Conservation (phyloP, 805 yeast genomes). For the Torulaspora maleeae region DNA sequence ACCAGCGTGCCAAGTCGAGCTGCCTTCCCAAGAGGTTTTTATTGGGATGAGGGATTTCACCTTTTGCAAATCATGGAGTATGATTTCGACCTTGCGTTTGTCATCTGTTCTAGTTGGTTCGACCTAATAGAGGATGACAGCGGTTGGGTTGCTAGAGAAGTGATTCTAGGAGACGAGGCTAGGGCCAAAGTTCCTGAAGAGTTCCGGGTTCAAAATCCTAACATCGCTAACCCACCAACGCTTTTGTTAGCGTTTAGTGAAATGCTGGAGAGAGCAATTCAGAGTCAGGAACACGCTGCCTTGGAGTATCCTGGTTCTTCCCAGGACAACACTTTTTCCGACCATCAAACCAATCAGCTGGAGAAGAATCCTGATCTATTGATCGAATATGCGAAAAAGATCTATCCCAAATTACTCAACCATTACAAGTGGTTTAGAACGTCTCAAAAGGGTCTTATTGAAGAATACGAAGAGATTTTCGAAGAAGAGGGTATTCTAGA, state of each 20-base stretch:
- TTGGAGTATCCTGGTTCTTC: constrained; percentile 12
- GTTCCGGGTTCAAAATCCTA: constrained; percentile 80
- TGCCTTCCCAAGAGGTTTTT: constrained; percentile 93
- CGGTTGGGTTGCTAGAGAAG: constrained; percentile 97
- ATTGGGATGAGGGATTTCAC: constrained; percentile 99
- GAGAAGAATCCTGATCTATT: constrained; percentile 56
- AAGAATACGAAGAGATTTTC: constrained; percentile 52
- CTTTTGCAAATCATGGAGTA: constrained; percentile 74
- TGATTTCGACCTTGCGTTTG: constrained; percentile 77
- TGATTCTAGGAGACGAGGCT: constrained; percentile 86
- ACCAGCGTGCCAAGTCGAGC: constrained; percentile 88
- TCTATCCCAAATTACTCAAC: constrained; percentile 69
- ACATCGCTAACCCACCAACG: constrained; percentile 94
- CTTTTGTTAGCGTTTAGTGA: constrained; percentile 67
- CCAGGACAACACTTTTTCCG: constrained; percentile 22
- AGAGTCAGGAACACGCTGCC: constrained; percentile 13
- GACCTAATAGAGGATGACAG: constrained; percentile 67
- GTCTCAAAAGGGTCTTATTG: constrained; percentile 72
- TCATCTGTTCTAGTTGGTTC: constrained; percentile 85
- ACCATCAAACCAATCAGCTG: constrained; percentile 48
- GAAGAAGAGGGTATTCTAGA: constrained; percentile 31
- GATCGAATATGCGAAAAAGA: constrained; percentile 49
- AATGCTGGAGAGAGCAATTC: constrained; percentile 45
- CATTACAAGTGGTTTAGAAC: constrained; percentile 84
- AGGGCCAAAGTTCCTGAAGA: constrained; percentile 80